Percentiles rank a stretch among this genome's conserved stretches.
phyloP scores from a whole-genome alignment of 495 filamentous ascomycete species.

The Pyronema domesticum region DNA sequence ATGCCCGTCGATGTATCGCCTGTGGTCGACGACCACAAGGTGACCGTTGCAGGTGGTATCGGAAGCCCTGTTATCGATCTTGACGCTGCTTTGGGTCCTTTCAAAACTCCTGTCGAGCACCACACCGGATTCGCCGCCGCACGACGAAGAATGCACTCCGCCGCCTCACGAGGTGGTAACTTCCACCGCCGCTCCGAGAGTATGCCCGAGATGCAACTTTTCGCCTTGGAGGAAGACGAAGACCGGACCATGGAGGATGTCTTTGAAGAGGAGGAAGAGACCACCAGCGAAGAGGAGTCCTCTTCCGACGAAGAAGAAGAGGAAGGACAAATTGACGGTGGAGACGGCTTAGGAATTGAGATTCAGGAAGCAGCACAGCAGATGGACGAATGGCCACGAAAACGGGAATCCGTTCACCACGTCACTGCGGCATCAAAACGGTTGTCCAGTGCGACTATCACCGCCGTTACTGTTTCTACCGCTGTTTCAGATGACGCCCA shows the following conservation, averaged over 20 bases:
- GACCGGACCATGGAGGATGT: slow-evolving; percentile 61
- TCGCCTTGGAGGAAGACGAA: slow-evolving; percentile 50
- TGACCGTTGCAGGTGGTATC: slow-evolving; percentile 11
- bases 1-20: slow-evolving; percentile 23
- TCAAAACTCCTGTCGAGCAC: slow-evolving; percentile 56
- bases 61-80: slow-evolving; percentile 72
- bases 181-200: slow-evolving; percentile 86
- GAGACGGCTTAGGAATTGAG: slow-evolving; percentile 33
- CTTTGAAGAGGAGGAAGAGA: slow-evolving; percentile 87
- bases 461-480: not conserved
- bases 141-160: slow-evolving; percentile 71
- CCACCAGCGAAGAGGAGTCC: slow-evolving; percentile 28
- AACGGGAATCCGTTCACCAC: not conserved
- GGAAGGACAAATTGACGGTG: slow-evolving; percentile 18
- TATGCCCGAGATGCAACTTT: slow-evolving; percentile 71
- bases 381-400: slow-evolving; percentile 22
- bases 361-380: slow-evolving; percentile 29
- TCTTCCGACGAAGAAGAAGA: slow-evolving; percentile 22
- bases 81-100: slow-evolving; percentile 86
- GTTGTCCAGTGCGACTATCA: slow-evolving; percentile 3
- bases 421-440: not conserved
- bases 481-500: not conserved
- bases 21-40: slow-evolving; percentile 9
- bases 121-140: slow-evolving; percentile 40
- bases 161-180: slow-evolving; percentile 56